Conservation (phyloP, 2,329 filamentous ascomycete genomes). For the Thielaviopsis populi region DNA sequence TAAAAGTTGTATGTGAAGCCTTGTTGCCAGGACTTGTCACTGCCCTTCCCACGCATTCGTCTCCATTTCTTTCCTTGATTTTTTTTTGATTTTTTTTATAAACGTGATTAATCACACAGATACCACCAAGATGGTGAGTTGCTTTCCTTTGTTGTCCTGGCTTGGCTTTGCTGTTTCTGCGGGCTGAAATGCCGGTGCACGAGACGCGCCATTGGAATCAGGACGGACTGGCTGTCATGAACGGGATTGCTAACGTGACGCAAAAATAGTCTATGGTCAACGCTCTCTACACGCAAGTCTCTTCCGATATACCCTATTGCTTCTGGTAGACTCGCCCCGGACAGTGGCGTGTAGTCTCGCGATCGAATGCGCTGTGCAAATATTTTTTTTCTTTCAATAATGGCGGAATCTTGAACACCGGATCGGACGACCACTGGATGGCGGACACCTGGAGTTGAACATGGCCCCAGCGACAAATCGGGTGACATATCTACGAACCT, state of each 20-base stretch:
- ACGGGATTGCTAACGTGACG: constrained; percentile 10
- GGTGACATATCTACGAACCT: not conserved
- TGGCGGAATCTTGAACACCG: not conserved
- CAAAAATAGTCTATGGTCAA: constrained; percentile 26
- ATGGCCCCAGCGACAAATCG: not conserved
- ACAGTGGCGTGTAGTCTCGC: not conserved
- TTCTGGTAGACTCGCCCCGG: not conserved
- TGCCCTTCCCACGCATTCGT: not conserved
- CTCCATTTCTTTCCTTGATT: not conserved
- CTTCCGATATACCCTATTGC: not conserved
- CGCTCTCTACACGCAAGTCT: constrained; percentile 46
- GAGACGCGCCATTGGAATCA: not conserved
- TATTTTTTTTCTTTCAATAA: not conserved
- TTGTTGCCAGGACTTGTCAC: constrained; percentile 4
- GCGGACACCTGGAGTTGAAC: not conserved
- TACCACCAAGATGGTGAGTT: constrained; percentile 13
- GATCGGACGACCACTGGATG: not conserved
- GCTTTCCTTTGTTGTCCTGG: constrained; percentile 23
- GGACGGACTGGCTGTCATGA: not conserved
- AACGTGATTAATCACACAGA: constrained; percentile 9
- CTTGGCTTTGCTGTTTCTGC: too few species aligned
- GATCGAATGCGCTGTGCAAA: not conserved
- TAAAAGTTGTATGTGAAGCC: constrained; percentile 6
- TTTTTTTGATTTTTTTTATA: not conserved
- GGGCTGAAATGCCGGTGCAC: not conserved